Conservation (phyloP, 139 green algal species). For the Coccomyxa sp. region DNA sequence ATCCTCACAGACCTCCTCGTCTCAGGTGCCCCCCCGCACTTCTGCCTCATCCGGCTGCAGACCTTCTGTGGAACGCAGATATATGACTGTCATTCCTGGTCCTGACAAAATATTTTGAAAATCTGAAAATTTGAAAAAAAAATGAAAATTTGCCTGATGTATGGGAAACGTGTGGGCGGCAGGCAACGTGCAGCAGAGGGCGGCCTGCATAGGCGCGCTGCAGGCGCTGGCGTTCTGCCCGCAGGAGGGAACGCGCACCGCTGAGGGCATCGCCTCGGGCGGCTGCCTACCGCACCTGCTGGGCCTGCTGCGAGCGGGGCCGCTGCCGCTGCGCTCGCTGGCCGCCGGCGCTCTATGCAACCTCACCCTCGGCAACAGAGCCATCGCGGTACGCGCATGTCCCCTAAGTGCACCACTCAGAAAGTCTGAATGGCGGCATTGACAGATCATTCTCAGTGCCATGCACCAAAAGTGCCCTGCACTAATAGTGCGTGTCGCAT, state of each 20-base stretch:
- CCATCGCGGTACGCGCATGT: constrained; percentile 1
- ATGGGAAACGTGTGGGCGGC: background rate
- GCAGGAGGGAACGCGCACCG: background rate
- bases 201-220: constrained; percentile 12
- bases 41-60: no score
- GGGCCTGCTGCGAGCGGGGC: background rate
- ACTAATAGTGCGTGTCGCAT: no score
- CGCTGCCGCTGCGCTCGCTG: constrained; percentile 5
- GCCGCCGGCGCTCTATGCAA: constrained; percentile 20
- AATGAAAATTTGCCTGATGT: no score
- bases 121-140: no score
- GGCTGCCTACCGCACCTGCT: constrained; percentile 3
- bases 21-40: background rate
- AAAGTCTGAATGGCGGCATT: no score
- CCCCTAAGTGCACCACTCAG: no score
- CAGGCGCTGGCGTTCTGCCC: constrained; percentile 11
- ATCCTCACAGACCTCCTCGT: constrained; percentile 5
- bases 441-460: no score
- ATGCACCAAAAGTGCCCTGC: no score
- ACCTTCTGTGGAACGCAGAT: no score
- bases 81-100: no score
- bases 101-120: no score
- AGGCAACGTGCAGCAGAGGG: constrained; percentile 19
- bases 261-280: background rate
- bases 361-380: constrained; percentile 4